A percentile compares a stretch with the other conserved stretches of the same genome.
These are phyloP conservation scores for Sugiyamaella paludigena DNA, from an alignment of 1,139 yeast species.

Conservation along the genomic window DNA sequence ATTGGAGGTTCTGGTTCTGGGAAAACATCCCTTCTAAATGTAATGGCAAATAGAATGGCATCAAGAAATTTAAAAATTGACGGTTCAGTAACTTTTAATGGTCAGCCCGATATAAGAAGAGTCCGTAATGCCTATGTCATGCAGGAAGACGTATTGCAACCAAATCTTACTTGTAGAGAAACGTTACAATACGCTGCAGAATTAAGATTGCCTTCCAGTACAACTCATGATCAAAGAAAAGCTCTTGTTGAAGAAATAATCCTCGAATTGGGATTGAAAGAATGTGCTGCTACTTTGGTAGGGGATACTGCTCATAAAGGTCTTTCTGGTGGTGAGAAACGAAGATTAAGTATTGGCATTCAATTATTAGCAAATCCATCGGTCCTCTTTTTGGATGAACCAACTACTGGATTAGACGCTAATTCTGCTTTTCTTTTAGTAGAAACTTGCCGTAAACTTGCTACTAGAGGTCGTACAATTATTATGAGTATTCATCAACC, in stretches of 20 bases:
- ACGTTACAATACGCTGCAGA: conserved; percentile 71
- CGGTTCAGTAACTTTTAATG: conserved; percentile 42
- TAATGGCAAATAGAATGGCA: conserved; percentile 61
- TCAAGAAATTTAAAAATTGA: conserved; percentile 30
- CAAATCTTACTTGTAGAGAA: conserved; percentile 69
- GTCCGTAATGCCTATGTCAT: conserved; percentile 66
- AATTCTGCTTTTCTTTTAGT: conserved; percentile 67
- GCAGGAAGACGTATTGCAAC: conserved; percentile 71
- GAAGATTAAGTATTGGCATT: conserved; percentile 74
- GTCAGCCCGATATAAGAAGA: conserved; percentile 34
- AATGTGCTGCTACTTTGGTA: conserved; percentile 57
- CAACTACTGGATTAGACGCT: conserved; percentile 86
- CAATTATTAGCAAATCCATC: conserved; percentile 77
- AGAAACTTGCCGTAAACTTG: conserved; percentile 56
- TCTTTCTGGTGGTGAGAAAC: conserved; percentile 81
- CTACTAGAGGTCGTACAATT: conserved; percentile 66
- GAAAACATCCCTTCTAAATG: conserved; percentile 75
- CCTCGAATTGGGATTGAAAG: conserved; percentile 58
- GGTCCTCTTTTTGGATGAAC: conserved; percentile 76
- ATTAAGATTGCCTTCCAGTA: conserved; percentile 50
- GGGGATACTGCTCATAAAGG: conserved; percentile 51
- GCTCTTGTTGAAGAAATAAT: conserved; percentile 58
- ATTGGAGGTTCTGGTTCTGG: conserved; percentile 89
- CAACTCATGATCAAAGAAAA: conserved; percentile 44
- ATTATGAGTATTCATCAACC: conserved; percentile 84